A percentile compares a stretch with the other conserved stretches of the same genome.
Evolutionary conservation across 2,329 filamentous ascomycete genomes (phyloP).

Genomic region (Aspergillus quadricinctus): DNA sequence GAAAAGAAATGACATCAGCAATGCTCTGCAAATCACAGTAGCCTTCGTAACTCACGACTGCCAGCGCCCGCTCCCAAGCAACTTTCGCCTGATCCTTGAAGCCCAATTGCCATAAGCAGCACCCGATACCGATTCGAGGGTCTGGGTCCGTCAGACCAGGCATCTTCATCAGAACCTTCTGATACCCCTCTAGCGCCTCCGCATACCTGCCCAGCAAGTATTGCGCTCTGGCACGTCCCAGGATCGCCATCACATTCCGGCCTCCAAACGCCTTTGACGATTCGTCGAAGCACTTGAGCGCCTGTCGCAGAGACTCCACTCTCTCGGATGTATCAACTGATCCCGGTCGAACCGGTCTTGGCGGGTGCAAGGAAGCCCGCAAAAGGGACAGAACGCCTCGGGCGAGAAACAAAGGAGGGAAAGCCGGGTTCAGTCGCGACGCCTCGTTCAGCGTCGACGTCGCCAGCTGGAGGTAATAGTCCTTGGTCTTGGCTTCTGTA

Average conservation of each 20-base stretch:
- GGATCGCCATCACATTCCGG: conserved; percentile 84
- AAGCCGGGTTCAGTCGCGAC: conserved; percentile 87
- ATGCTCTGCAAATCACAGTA: conserved; percentile 1
- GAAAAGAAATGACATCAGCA: background rate
- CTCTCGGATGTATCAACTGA: conserved; percentile 64
- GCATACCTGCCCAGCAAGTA: conserved; percentile 83
- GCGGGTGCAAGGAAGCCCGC: conserved; percentile 76
- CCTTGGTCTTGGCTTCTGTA: conserved; percentile 81
- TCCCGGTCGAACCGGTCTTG: conserved; percentile 60
- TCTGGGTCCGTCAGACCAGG: conserved; percentile 88
- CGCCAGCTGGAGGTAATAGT: conserved; percentile 85
- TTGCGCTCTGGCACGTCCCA: conserved; percentile 82
- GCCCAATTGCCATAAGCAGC: conserved; percentile 94
- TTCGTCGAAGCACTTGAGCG: conserved; percentile 92
- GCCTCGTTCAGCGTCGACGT: conserved; percentile 91
- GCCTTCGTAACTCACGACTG: conserved; percentile 54
- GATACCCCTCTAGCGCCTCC: conserved; percentile 79
- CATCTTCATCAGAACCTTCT: conserved; percentile 79
- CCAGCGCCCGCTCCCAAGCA: conserved; percentile 84
- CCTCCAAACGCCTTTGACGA: conserved; percentile 78
- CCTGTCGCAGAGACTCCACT: conserved; percentile 75
- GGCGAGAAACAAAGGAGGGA: conserved; percentile 84
- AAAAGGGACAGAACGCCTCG: conserved; percentile 85
- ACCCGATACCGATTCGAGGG: conserved; percentile 91
- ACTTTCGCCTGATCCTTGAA: conserved; percentile 87